Conservation (phyloP, 257 asterid species). For the Petunia axillaris region DNA sequence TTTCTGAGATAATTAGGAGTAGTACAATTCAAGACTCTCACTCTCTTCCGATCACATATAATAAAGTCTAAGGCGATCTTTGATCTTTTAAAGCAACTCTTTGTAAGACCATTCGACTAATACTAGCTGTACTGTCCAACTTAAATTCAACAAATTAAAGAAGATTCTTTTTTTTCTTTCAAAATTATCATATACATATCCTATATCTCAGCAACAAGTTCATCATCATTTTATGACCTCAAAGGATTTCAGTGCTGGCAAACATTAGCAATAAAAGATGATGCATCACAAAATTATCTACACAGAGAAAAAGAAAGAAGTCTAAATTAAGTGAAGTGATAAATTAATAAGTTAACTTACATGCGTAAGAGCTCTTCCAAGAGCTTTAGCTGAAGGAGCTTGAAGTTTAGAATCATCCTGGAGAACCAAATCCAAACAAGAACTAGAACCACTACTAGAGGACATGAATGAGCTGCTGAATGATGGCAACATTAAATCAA, state of each 20-base stretch:
- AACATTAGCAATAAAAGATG: not conserved
- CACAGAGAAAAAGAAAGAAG: not conserved
- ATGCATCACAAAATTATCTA: not conserved
- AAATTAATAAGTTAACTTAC: slow-evolving; percentile 26
- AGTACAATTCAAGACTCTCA: no score
- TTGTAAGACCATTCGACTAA: no score
- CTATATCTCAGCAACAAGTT: no score
- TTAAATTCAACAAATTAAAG: no score
- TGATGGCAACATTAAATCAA: slow-evolving; percentile 9
- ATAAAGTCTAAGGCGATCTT: no score
- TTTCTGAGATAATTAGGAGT: not conserved
- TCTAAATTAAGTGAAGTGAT: not conserved
- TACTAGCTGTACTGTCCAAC: no score
- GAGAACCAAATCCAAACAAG: slow-evolving; percentile 26
- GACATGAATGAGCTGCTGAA: no score
- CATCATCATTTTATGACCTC: not conserved
- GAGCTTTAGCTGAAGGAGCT: slow-evolving; percentile 33
- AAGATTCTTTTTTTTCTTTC: no score
- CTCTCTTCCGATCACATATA: no score
- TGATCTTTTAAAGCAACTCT: no score
- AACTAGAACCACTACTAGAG: not conserved
- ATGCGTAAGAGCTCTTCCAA: slow-evolving; percentile 39
- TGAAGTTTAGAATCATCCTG: slow-evolving; percentile 24
- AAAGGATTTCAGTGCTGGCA: not conserved
- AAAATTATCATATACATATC: no score